These are phyloP conservation scores for Paramyrothecium sp. DNA, from an alignment of 2,329 filamentous ascomycete genomes.

Conservation along the genomic window DNA sequence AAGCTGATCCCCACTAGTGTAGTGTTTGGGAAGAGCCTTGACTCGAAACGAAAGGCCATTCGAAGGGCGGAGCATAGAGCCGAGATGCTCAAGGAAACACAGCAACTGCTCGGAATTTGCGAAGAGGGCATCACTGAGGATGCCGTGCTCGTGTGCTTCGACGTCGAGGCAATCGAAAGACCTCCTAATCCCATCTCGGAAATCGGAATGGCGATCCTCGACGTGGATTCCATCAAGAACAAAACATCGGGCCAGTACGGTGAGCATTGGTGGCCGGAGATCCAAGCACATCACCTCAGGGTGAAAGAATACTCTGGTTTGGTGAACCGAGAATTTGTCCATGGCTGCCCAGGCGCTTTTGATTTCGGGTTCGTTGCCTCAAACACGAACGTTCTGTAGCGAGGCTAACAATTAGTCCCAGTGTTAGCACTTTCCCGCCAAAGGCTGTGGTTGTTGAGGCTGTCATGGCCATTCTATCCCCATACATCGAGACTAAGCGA, in stretches of 20 bases:
- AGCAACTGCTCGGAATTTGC: constrained; percentile 67
- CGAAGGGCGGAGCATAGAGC: constrained; percentile 49
- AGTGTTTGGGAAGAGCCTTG: constrained; percentile 35
- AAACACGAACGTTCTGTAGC: background rate
- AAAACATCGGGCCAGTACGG: constrained; percentile 61
- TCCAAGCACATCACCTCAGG: constrained; percentile 73
- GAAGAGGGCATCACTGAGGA: constrained; percentile 9
- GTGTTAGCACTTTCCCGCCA: constrained; percentile 39
- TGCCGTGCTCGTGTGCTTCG: constrained; percentile 71
- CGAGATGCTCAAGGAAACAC: constrained; percentile 60
- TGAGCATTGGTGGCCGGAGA: constrained; percentile 63
- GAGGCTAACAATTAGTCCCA: constrained; percentile 20
- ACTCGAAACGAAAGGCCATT: constrained; percentile 41
- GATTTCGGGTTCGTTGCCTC: constrained; percentile 65
- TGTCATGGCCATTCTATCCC: constrained; percentile 35
- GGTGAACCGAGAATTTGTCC: constrained; percentile 66
- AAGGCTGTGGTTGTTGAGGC: constrained; percentile 27
- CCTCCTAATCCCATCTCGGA: constrained; percentile 72
- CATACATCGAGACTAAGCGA: constrained; percentile 23
- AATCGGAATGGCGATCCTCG: constrained; percentile 78
- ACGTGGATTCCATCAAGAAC: constrained; percentile 57
- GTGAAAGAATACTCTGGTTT: constrained; percentile 67
- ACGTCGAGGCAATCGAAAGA: constrained; percentile 79
- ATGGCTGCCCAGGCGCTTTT: constrained; percentile 72
- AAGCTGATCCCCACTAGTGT: constrained; percentile 17